Conservation (phyloP, 805 yeast genomes). For the Blastobotrys americana region DNA sequence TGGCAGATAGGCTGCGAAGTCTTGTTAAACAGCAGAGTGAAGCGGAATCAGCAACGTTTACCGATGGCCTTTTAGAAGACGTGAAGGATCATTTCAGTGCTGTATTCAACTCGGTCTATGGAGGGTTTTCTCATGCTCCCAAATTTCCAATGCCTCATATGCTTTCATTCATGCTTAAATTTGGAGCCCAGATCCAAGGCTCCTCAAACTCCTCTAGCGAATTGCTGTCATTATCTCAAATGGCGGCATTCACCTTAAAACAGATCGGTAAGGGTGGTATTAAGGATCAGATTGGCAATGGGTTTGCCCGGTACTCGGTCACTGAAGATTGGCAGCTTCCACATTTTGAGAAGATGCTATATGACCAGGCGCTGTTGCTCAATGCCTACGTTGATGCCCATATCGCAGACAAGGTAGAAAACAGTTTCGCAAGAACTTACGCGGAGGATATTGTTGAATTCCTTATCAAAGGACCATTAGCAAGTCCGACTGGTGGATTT, state of each 20-base stretch:
- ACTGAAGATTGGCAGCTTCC: constrained; percentile 37
- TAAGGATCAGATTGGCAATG: constrained; percentile 33
- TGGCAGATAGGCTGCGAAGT: constrained; percentile 20
- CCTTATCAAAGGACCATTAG: constrained; percentile 21
- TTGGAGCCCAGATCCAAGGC: constrained; percentile 7
- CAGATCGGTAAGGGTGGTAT: constrained; percentile 32
- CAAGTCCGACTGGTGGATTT: constrained; percentile 22
- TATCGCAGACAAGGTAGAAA: constrained; percentile 16
- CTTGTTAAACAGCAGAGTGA: constrained; percentile 23
- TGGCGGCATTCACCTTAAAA: constrained; percentile 25
- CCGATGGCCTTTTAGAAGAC: constrained; percentile 14
- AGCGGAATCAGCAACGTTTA: constrained; percentile 12
- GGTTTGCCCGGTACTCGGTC: constrained; percentile 33
- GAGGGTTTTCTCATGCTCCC: constrained; percentile 33
- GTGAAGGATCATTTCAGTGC: constrained; percentile 23
- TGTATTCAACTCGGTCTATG: constrained; percentile 24
- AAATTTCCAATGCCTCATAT: constrained; percentile 32
- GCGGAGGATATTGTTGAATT: constrained; percentile 23
- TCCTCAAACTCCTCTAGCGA: constrained; percentile 10
- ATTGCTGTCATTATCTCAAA: constrained; percentile 8
- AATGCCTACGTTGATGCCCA: constrained; percentile 28
- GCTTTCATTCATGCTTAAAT: constrained; percentile 22
- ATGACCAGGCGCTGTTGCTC: constrained; percentile 33
- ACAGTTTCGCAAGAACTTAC: constrained; percentile 17
- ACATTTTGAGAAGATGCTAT: constrained; percentile 34